Percentiles rank a stretch among this genome's conserved stretches.
These are phyloP conservation scores for Ustilago cynodontis DNA, from an alignment of 1,284 basidiomycete species.

Conservation along the genomic window DNA sequence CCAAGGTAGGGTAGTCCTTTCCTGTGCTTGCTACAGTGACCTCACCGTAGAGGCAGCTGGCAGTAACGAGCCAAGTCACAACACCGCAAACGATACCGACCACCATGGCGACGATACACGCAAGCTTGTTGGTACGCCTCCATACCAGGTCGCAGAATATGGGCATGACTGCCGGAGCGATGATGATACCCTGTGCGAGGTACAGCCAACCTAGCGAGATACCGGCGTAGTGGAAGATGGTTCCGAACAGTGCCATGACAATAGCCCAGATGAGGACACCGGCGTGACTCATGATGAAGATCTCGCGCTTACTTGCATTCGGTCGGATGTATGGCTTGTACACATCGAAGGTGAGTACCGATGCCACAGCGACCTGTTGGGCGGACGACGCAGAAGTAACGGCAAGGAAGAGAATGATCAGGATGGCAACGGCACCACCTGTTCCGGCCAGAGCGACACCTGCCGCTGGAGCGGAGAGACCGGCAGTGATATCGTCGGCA, in stretches of 20 bases:
- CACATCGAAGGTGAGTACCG: conserved; percentile 73
- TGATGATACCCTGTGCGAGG: conserved; percentile 80
- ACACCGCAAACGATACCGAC: conserved; percentile 80
- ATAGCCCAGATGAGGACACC: conserved; percentile 77
- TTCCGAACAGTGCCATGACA: conserved; percentile 83
- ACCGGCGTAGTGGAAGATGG: conserved; percentile 81
- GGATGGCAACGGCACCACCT: conserved; percentile 79
- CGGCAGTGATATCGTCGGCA: conserved; percentile 55
- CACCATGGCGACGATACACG: conserved; percentile 77
- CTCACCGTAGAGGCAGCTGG: conserved; percentile 79
- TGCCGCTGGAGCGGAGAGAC: conserved; percentile 65
- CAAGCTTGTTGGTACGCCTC: conserved; percentile 58
- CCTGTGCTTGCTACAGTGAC: conserved; percentile 78
- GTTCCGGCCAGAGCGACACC: conserved; percentile 82
- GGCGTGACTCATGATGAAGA: conserved; percentile 78
- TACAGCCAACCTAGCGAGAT: conserved; percentile 77
- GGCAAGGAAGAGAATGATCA: conserved; percentile 77
- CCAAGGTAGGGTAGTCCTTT: conserved; percentile 78
- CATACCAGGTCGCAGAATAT: conserved; percentile 79
- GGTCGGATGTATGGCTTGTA: conserved; percentile 79
- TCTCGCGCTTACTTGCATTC: conserved; percentile 75
- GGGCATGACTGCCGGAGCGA: conserved; percentile 86
- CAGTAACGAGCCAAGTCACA: conserved; percentile 83
- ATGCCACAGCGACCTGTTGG: conserved; percentile 85
- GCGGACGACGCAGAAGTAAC: conserved; percentile 87